Base-by-base conservation (phyloP, 1,139 yeast genomes). In the Yamadazyma dushanensis region DNA sequence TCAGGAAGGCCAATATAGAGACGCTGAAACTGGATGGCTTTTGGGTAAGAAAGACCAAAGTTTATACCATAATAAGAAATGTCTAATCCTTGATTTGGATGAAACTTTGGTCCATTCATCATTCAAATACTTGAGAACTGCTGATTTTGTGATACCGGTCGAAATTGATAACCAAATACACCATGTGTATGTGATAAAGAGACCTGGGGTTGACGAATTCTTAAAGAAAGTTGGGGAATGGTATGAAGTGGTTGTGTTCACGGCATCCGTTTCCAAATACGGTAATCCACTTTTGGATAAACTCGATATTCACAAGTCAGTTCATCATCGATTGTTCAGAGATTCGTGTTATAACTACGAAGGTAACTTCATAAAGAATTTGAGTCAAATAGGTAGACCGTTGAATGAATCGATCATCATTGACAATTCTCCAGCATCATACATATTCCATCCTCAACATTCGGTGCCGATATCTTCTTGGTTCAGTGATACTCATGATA, bases 191-290 rank as follows among this genome's bases (percentile, higher is more conserved):
- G 98, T 92, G 21, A 88, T 90, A 40, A 92, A 94, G 57, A 77
- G 99, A 51, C 99, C 99, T 1, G 98, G 98, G 1, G 98, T 94
- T 34, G 98, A 92, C 60, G 95, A 87, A 56, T 92, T 94, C 54
- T 72, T 92, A 69, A 70, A 67, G 47, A 74, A 78, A 45, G 96
- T 92, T 32, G 96, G 97, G 17, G 74, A 87, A 57, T 61, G 90
- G 55, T 92, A 73, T 57, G 99, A 92, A 61, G 95, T 92, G 41
- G 98, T 94, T 24, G 96, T 92, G 4, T 92, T 92, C 58, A 92
- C 99, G 0, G 98, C 98, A 3, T 83, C 95, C 26, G 97, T 92
- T 13, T 78, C 92, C 50, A 81, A 95, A 56, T 92, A 92, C 56
- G 98, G 98, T 29, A 96, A 92, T 57, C 98, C 99, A 6, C 70